Evolutionary conservation across 768 basidiomycete species (phyloP).

Genomic region (Amanita molliuscula): DNA sequence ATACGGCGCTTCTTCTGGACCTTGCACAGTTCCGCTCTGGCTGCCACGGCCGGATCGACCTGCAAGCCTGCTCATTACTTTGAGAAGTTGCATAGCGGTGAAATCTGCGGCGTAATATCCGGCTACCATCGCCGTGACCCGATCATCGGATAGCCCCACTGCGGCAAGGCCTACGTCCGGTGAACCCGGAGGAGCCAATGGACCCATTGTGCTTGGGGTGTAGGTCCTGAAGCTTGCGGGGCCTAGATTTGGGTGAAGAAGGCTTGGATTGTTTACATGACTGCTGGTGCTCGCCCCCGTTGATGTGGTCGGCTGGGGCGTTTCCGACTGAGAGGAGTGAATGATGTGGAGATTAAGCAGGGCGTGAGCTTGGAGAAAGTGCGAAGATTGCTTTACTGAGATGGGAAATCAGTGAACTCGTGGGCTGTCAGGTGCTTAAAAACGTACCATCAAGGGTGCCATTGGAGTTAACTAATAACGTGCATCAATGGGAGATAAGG

Average conservation of each 20-base stretch:
- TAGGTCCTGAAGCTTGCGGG: conserved; percentile 59
- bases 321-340: conserved; percentile 59
- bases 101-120: conserved; percentile 57
- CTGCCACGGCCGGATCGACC: conserved; percentile 6
- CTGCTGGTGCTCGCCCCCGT: conserved; percentile 21
- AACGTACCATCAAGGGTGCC: conserved; percentile 62
- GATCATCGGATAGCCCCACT: conserved; percentile 14
- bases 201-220: conserved; percentile 27
- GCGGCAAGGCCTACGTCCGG: conserved; percentile 1
- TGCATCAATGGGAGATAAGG: background rate
- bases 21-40: conserved; percentile 29
- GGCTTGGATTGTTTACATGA: conserved; percentile 31
- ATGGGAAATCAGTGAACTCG: conserved; percentile 6
- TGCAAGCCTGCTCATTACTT: conserved; percentile 72
- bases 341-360: conserved; percentile 82
- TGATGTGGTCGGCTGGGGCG: conserved; percentile 19
- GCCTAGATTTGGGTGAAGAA: conserved; percentile 47
- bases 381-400: conserved; percentile 67
- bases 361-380: conserved; percentile 79
- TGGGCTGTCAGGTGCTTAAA: background rate
- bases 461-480: conserved; percentile 51
- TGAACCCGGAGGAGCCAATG: background rate
- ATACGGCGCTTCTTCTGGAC: conserved; percentile 29
- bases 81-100: conserved; percentile 68
- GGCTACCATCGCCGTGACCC: conserved; percentile 22